A percentile compares a stretch with the other conserved stretches of the same genome.
Conservation (phyloP, 2,329 filamentous ascomycete genomes). For the Ascosphaera pollenicola region DNA sequence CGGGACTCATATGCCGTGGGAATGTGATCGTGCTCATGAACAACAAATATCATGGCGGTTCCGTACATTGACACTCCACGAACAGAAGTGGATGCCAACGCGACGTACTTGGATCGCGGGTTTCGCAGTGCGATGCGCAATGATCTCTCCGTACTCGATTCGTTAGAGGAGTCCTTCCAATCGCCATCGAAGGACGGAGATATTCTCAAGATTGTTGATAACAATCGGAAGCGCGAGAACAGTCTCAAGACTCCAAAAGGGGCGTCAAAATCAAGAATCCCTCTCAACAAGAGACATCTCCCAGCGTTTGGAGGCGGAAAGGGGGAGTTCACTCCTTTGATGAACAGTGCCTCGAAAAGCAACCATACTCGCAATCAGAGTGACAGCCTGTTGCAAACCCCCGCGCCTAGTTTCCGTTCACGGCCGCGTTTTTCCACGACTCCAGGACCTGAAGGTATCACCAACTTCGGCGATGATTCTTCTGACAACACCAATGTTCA, state of each 20-base stretch:
- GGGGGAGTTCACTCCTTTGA: conserved; percentile 80
- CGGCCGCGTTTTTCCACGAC: neutral
- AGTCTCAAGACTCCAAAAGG: conserved; percentile 56
- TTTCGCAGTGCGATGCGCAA: conserved; percentile 30
- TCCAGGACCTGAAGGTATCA: neutral
- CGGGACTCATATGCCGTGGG: neutral
- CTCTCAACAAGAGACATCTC: conserved; percentile 48
- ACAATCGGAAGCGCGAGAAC: conserved; percentile 32
- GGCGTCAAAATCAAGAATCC: conserved; percentile 24
- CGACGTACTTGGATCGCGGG: conserved; percentile 51
- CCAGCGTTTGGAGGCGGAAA: conserved; percentile 31
- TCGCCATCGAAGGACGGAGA: conserved; percentile 60
- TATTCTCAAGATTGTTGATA: conserved; percentile 51
- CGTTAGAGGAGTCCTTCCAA: conserved; percentile 68
- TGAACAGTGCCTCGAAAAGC: conserved; percentile 58
- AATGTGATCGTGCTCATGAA: conserved; percentile 4
- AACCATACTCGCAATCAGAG: conserved; percentile 34
- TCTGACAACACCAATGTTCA: conserved; percentile 41
- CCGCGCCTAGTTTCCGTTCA: conserved; percentile 20
- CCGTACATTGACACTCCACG: conserved; percentile 66
- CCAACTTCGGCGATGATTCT: conserved; percentile 34
- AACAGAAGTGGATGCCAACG: conserved; percentile 57
- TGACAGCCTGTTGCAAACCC: conserved; percentile 34
- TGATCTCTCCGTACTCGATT: conserved; percentile 40
- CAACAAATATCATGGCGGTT: conserved; percentile 32